Evolutionary conservation across 139 green algal species (phyloP).

Genomic region (Chlorella ohadii): DNA sequence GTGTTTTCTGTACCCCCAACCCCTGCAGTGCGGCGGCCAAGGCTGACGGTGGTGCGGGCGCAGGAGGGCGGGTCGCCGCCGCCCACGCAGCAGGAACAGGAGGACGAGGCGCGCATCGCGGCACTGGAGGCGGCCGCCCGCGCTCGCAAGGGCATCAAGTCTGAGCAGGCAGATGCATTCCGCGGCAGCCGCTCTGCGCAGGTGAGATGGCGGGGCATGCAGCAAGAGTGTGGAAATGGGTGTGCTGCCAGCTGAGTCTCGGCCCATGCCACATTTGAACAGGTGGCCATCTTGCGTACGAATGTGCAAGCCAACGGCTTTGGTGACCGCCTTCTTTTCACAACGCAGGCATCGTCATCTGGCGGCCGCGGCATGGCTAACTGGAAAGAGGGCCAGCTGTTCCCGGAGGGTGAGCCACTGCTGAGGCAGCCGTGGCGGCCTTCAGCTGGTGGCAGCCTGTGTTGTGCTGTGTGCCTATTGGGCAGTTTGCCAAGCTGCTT

Average conservation of each 20-base stretch:
- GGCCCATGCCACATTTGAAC: too few species aligned
- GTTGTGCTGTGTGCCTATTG: too few species aligned
- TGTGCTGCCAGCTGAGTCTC: not conserved
- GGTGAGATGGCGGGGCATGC: not conserved
- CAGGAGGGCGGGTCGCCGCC: conserved; percentile 17
- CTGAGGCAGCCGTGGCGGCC: too few species aligned
- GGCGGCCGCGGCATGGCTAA: conserved; percentile 16
- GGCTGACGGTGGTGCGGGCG: not conserved
- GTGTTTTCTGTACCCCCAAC: not conserved
- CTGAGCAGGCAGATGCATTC: conserved; percentile 22
- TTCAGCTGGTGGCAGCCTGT: not conserved
- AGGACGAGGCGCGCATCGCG: conserved; percentile 47
- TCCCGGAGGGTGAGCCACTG: conserved; percentile 65
- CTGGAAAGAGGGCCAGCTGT: conserved; percentile 82
- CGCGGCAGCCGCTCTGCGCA: not conserved
- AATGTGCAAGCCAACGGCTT: too few species aligned
- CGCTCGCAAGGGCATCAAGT: conserved; percentile 34
- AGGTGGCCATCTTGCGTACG: too few species aligned
- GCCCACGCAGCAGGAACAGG: conserved; percentile 30
- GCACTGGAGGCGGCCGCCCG: conserved; percentile 43
- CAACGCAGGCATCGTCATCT: not conserved
- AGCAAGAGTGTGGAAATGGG: not conserved
- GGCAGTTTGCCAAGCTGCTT: not conserved
- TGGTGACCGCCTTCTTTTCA: not conserved
- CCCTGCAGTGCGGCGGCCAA: not conserved